A percentile compares a stretch with the other conserved stretches of the same genome.
These are phyloP conservation scores for Mycena vitilis DNA, from an alignment of 768 basidiomycete genomes.

Conservation along the genomic window DNA sequence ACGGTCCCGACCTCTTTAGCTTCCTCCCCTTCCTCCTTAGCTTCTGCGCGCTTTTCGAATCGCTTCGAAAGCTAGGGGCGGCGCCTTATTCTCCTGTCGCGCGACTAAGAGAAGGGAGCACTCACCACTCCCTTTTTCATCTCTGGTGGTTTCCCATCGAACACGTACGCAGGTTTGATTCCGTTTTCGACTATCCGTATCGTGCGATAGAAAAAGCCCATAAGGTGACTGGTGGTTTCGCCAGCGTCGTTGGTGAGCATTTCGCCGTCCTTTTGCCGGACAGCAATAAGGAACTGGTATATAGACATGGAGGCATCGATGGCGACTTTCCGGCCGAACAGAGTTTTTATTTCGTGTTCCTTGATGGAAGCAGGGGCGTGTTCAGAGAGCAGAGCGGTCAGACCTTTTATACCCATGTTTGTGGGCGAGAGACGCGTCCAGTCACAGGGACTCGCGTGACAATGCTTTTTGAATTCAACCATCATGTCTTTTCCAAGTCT, in stretches of 20 bases:
- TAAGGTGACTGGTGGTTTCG: slow-evolving; percentile 97
- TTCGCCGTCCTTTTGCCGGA: slow-evolving; percentile 95
- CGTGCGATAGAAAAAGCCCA: slow-evolving; percentile 99
- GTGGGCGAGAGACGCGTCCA: background rate
- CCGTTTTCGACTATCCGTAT: slow-evolving; percentile 99
- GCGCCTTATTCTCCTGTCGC: background rate
- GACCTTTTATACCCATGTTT: slow-evolving; percentile 93
- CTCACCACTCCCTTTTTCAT: slow-evolving; percentile 96
- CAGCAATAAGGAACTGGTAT: slow-evolving; percentile 98
- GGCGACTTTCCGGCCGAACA: slow-evolving; percentile 98
- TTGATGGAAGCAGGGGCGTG: slow-evolving; percentile 90
- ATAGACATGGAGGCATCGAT: slow-evolving; percentile 99
- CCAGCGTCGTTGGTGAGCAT: slow-evolving; percentile 97
- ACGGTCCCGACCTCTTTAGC: slow-evolving; percentile 96
- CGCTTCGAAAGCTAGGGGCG: slow-evolving; percentile 88
- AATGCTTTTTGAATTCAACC: too few relatives aligned
- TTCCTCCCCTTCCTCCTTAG: slow-evolving; percentile 94
- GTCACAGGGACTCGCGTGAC: background rate
- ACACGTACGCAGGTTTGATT: slow-evolving; percentile 97
- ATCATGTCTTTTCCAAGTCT: too few relatives aligned
- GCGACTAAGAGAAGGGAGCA: slow-evolving; percentile 39
- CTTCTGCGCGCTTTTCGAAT: slow-evolving; percentile 90
- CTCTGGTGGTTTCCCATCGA: slow-evolving; percentile 98
- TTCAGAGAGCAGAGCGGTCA: slow-evolving; percentile 89
- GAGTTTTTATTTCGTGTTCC: slow-evolving; percentile 95